Evolutionary conservation across 371 early-diverging fungal genomes (phyloP), one percentile per base, ranked within the genome.

Genomic region (Funneliformis caledonium): DNA sequence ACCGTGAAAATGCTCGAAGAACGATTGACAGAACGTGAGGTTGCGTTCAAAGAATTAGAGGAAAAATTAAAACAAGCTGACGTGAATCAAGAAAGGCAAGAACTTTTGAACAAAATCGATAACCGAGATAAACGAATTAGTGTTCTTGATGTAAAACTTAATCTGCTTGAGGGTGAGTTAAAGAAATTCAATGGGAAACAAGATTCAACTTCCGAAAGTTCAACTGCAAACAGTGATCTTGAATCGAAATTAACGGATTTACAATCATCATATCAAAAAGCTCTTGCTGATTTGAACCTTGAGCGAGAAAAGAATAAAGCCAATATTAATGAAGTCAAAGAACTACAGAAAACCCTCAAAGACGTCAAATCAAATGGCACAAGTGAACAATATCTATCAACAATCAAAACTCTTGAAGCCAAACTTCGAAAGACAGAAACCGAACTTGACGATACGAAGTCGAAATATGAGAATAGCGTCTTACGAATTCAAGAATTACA

Each of bases 1-100:
- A 84, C 80, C 9, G 59, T 88, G 0, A 82, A 84, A 43, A 73
- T 81, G 16, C 64, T 87, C 9, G 81, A 84, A 70, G 37, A 65
- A 22, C 68, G 73, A 11, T 61, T 78, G 45, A 48, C 52, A 64
- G 65, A 80, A 37, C 64, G 72, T 31, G 81, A 81, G 22, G 62
- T 22, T 12, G 56, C 67, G 2, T 22, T 52, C 10, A 33, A 62
- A 31, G 75, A 78, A 60, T 59, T 84, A n/a, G 76, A 83, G 45
- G 56, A 68, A 10, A 76, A 80, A 26, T 78, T 82, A n/a, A 80
- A 67, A n/a, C 47, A 56, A 11, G 26, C 78, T 22, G 80, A 81
- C 9, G 69, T 76, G 42, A 82, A 82, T 45, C 67, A 80, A 7
- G 74, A 85, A 1, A 70, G 83, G 14, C 37, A 76, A 10, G 43